Percentiles rank a stretch among this genome's conserved stretches.
Conservation (phyloP, 2,329 filamentous ascomycete genomes). For the Dothistroma pini region DNA sequence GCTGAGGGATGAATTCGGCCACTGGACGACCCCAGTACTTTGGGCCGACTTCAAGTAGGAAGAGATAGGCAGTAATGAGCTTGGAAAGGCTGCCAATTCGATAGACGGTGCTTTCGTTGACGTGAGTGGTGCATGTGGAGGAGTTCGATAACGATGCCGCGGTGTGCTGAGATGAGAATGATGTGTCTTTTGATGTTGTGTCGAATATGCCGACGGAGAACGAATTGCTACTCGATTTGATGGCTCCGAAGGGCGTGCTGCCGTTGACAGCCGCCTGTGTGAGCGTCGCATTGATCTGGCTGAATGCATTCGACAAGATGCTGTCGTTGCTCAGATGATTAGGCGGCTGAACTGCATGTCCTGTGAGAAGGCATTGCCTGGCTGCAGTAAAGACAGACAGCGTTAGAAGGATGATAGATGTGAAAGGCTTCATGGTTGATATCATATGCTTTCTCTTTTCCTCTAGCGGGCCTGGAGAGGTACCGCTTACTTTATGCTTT, state of each 20-base stretch:
- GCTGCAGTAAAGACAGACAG: not conserved
- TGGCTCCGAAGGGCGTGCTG: not conserved
- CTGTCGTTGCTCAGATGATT: too few species aligned
- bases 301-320: not conserved
- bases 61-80: slow-evolving; percentile 36
- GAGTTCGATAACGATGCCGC: not conserved
- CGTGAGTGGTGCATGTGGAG: slow-evolving; percentile 3
- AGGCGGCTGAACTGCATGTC: not conserved
- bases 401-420: not conserved
- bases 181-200: not conserved
- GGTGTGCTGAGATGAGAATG: not conserved
- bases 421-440: not conserved
- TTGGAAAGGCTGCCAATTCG: slow-evolving; percentile 19
- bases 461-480: too few species aligned
- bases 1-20: slow-evolving; percentile 44
- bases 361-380: not conserved
- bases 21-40: slow-evolving; percentile 40
- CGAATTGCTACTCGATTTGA: not conserved
- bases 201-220: not conserved
- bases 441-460: too few species aligned
- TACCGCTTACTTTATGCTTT: too few species aligned
- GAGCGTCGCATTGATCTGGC: not conserved
- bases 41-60: slow-evolving; percentile 39
- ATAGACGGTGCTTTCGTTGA: slow-evolving; percentile 14
- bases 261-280: not conserved